phyloP scores from a whole-genome alignment of 257 asterid genomes.

The Rauvolfia tetraphylla region DNA sequence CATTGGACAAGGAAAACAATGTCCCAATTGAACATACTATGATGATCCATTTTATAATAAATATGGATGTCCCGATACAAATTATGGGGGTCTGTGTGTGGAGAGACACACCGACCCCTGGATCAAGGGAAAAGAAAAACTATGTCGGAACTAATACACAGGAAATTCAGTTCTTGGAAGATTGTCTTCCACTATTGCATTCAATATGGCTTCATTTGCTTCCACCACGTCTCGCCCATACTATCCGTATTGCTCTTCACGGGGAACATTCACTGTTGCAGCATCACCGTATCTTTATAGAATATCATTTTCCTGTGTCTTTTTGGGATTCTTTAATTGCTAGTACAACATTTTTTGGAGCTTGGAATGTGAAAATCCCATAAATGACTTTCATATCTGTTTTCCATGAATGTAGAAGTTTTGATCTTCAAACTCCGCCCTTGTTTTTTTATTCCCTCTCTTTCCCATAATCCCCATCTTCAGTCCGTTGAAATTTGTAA shows the following conservation, averaged over 20 bases:
- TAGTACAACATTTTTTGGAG: no score
- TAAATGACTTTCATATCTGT: no score
- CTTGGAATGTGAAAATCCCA: no score
- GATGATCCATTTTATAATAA: not conserved
- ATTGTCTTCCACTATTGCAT: slow-evolving; percentile 11
- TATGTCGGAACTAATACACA: not conserved
- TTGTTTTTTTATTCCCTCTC: not conserved
- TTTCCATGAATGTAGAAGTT: no score
- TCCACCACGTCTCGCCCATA: not conserved
- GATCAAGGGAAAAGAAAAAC: slow-evolving; percentile 3
- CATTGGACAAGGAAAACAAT: not conserved
- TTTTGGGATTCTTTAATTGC: no score
- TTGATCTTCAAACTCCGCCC: not conserved
- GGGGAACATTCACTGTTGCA: not conserved
- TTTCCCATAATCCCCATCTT: not conserved
- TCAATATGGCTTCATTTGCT: not conserved
- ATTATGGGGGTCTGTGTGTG: no score
- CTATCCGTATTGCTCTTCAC: slow-evolving; percentile 2
- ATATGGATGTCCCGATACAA: not conserved
- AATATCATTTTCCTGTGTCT: not conserved
- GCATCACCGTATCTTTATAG: not conserved
- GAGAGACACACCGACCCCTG: slow-evolving; percentile 2
- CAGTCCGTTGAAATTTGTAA: no score
- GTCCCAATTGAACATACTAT: not conserved
- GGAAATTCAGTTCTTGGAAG: not conserved